phyloP scores from a whole-genome alignment of 1,284 basidiomycete species.

The Apiotrichum domesticum region DNA sequence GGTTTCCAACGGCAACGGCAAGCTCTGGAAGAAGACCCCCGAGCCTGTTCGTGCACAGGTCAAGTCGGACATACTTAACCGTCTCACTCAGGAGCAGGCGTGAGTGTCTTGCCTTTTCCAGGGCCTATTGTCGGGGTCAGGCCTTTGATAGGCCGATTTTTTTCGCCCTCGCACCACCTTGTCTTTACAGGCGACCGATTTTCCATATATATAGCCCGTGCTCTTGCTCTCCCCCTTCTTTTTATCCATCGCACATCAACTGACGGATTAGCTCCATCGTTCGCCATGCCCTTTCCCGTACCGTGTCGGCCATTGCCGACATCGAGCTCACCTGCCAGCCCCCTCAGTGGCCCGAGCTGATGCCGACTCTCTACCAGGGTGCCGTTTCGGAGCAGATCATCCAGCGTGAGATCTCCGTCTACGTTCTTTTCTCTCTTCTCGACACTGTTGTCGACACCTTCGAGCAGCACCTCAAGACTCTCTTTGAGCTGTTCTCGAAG shows the following conservation, averaged over 20 bases:
- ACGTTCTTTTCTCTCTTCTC: slow-evolving; percentile 84
- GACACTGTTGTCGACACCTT: slow-evolving; percentile 88
- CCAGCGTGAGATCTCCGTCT: slow-evolving; percentile 87
- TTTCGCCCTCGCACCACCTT: background rate
- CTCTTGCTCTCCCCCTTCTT: too few relatives aligned
- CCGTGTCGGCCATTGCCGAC: slow-evolving; percentile 87
- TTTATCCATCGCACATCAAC: too few relatives aligned
- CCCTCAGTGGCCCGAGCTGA: slow-evolving; percentile 73
- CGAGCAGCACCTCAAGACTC: slow-evolving; percentile 65
- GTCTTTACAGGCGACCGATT: background rate
- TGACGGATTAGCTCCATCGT: slow-evolving; percentile 54
- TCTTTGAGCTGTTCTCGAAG: slow-evolving; percentile 76
- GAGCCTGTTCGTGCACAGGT: slow-evolving; percentile 71
- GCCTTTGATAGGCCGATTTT: background rate
- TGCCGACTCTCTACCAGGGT: slow-evolving; percentile 80
- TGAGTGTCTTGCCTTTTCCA: slow-evolving; percentile 47
- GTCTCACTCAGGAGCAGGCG: slow-evolving; percentile 73
- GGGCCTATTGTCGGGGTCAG: too few relatives aligned
- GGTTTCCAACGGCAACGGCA: slow-evolving; percentile 69
- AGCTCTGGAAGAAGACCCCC: slow-evolving; percentile 73
- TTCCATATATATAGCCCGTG: too few relatives aligned
- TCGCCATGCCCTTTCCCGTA: slow-evolving; percentile 82
- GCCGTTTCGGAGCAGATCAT: slow-evolving; percentile 62
- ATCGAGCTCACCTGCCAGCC: slow-evolving; percentile 72
- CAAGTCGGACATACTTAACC: slow-evolving; percentile 74